Percentiles rank a stretch among this genome's conserved stretches.
These are phyloP conservation scores for Gleditsia sinensis DNA, from an alignment of 306 rosid species.

Conservation along the genomic window DNA sequence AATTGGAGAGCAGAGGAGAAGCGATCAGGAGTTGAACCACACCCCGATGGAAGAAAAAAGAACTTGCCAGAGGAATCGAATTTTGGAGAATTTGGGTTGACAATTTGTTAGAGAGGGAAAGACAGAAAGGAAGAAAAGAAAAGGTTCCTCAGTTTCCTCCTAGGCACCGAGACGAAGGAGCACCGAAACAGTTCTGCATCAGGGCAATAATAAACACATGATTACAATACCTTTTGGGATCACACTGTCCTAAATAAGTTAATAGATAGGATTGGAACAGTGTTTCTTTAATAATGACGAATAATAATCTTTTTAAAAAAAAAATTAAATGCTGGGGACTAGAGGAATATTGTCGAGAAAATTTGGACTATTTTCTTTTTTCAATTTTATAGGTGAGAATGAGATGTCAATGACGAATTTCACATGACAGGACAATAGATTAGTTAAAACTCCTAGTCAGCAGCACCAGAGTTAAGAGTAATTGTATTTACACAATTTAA, in stretches of 20 bases:
- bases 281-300: constrained; percentile 6
- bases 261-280: not conserved
- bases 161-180: constrained; percentile 39
- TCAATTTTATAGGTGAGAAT: not conserved
- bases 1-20: not conserved
- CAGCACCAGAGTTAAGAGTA: too few relatives aligned
- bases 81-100: constrained; percentile 30
- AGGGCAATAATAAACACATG: not conserved
- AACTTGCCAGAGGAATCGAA: constrained; percentile 12
- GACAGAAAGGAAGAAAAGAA: constrained; percentile 18
- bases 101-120: not conserved
- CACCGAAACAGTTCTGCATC: constrained; percentile 17
- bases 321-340: not conserved
- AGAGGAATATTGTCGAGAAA: constrained; percentile 21
- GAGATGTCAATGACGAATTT: not conserved
- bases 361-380: not conserved
- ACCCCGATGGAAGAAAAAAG: constrained; percentile 4
- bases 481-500: too few relatives aligned
- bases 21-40: not conserved
- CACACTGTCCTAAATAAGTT: constrained; percentile 29
- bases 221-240: constrained; percentile 26
- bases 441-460: not conserved
- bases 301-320: not conserved
- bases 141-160: constrained; percentile 33
- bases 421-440: not conserved